Evolutionary conservation across 768 basidiomycete species (phyloP), one percentile per base, ranked within the genome.

Genomic region (Lactarius vividus): DNA sequence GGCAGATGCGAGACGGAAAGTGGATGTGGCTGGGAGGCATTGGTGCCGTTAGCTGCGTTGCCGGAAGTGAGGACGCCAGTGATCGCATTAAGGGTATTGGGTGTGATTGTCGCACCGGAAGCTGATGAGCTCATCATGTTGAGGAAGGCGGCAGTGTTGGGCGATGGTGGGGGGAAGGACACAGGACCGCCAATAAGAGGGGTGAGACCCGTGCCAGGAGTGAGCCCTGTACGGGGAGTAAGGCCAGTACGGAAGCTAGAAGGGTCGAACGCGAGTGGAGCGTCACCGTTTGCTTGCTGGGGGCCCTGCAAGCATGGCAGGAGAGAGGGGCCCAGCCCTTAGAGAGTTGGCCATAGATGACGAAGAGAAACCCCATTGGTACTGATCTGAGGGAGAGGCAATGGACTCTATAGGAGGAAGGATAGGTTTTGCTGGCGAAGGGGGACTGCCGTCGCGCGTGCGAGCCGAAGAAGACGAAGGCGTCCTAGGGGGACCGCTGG

Each of bases 221-320:
- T 96, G 66, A 96, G 86, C 46, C 94, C 94, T 0, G 92, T 91
- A 23, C 91, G 80, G 3, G 84, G 94, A 9, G 94, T 96, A 70
- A 96, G 87, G 37, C 95, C 93, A 0, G 94, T 94, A 54, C 93
- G 86, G 79, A 93, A 87, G 52, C 82, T 78, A 70, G 83, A 72
- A 46, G 88, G 85, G 73, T 94, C 92, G 74, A 93, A 96, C 58
- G 81, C 68, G 57, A 77, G 76, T 4, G 73, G 71, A 74, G 72
- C 82, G 39, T 76, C 55, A 18, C 66, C 74, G 64, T 70, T 77
- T 59, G 78, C 70, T 56, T 81, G 81, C 74, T 86, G 88, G 4
- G 94, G 96, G 10, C 91, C 96, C 31, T n/a, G 92, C 87, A 66
- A 97, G 88, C 93, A 98, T 96, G 62, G 96, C 95, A 35, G 96